Conservation (phyloP, 345 rosid genomes). For the Microthlaspi erraticum region DNA sequence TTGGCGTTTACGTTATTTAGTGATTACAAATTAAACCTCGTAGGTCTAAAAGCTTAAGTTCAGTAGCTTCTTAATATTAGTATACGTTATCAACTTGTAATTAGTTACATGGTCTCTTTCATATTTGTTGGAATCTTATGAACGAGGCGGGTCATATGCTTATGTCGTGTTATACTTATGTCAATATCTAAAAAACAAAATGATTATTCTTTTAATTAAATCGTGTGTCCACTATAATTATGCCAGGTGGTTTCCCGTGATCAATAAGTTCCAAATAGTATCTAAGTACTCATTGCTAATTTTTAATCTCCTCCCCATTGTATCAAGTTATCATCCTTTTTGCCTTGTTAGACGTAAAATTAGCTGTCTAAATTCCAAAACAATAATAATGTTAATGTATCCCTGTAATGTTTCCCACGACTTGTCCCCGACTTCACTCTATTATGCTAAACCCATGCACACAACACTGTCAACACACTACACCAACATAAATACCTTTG, state of each 20-base stretch:
- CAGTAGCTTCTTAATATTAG: neutral
- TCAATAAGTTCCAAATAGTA: conserved; percentile 16
- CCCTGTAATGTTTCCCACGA: neutral
- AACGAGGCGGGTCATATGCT: conserved; percentile 37
- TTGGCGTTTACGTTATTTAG: neutral
- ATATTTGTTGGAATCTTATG: conserved; percentile 41
- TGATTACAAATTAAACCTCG: conserved; percentile 10
- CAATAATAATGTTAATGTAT: conserved; percentile 22
- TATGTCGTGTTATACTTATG: conserved; percentile 27
- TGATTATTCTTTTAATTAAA: conserved; percentile 33
- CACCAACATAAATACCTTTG: neutral
- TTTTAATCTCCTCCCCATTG: neutral
- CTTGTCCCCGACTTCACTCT: neutral
- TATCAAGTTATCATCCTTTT: neutral
- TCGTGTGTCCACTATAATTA: conserved; percentile 43
- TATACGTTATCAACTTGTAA: conserved; percentile 13
- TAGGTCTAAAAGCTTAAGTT: neutral
- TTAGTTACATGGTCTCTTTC: conserved; percentile 35
- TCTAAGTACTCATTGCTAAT: conserved; percentile 4
- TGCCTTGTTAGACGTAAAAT: conserved; percentile 27
- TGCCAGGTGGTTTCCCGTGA: conserved; percentile 38
- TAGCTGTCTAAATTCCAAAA: conserved; percentile 32
- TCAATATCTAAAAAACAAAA: conserved; percentile 35
- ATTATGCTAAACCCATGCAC: neutral
- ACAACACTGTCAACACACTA: neutral